These are phyloP conservation scores for Stereocaulon alpinum DNA, from an alignment of 495 filamentous ascomycete genomes.

Conservation along the genomic window DNA sequence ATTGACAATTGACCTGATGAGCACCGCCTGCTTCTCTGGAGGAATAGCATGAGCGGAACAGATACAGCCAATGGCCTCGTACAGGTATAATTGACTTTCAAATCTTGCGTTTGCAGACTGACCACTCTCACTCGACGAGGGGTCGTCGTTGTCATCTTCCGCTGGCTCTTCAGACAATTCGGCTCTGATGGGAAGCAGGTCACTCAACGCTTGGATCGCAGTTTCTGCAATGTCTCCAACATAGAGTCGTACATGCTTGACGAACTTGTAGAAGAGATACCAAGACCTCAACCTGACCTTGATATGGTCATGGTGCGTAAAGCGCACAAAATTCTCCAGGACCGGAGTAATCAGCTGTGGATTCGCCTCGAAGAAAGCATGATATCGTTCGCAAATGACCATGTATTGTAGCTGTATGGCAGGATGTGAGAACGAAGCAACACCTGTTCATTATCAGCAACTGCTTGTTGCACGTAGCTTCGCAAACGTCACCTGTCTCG, in stretches of 20 bases:
- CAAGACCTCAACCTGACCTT: constrained; percentile 83
- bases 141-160: constrained; percentile 72
- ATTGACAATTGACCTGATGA: constrained; percentile 72
- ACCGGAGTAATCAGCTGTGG: constrained; percentile 67
- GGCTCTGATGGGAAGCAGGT: constrained; percentile 81
- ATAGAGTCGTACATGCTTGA: constrained; percentile 74
- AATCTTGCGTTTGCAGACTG: constrained; percentile 82
- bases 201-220: constrained; percentile 78
- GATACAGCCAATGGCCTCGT: constrained; percentile 86
- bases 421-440: constrained; percentile 77
- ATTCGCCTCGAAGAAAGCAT: constrained; percentile 81
- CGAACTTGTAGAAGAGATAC: constrained; percentile 90
- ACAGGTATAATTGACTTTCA: constrained; percentile 81
- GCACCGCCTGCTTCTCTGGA: constrained; percentile 69
- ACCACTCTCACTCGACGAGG: constrained; percentile 84
- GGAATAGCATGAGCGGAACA: constrained; percentile 67
- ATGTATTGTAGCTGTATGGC: constrained; percentile 92
- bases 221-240: constrained; percentile 82
- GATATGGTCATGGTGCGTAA: constrained; percentile 76
- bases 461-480: not conserved
- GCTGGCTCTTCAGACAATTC: constrained; percentile 66
- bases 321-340: constrained; percentile 82
- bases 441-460: constrained; percentile 42
- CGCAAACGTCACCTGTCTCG: constrained; percentile 58
- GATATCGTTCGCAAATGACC: constrained; percentile 94